phyloP scores from a whole-genome alignment of 2,329 filamentous ascomycete genomes.

The Ophiostoma tasmaniense region DNA sequence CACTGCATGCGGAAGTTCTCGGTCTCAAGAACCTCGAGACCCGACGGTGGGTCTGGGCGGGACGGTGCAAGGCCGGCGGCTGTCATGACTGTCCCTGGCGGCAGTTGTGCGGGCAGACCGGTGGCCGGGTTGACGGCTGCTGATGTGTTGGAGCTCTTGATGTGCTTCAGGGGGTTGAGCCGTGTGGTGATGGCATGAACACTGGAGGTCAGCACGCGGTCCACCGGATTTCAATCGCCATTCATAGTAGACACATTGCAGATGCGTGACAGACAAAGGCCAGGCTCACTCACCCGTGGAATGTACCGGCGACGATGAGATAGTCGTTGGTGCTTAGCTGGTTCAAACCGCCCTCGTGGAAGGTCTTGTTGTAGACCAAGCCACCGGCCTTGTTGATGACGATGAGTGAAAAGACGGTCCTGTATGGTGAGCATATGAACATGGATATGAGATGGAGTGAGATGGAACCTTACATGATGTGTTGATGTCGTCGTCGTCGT shows the following conservation, averaged over 20 bases:
- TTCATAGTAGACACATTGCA: not conserved
- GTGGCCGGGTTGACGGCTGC: not conserved
- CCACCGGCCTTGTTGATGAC: constrained; percentile 98
- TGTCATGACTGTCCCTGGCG: constrained; percentile 19
- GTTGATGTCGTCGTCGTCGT: not conserved
- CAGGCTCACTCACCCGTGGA: constrained; percentile 63
- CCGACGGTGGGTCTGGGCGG: constrained; percentile 59
- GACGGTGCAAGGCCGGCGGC: constrained; percentile 28
- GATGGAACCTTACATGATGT: constrained; percentile 15
- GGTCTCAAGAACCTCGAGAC: constrained; percentile 86
- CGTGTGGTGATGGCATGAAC: constrained; percentile 62
- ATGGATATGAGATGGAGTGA: not conserved
- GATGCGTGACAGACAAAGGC: not conserved
- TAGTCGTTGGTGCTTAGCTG: constrained; percentile 94
- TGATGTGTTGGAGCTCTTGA: constrained; percentile 18
- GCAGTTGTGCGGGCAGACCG: constrained; percentile 1
- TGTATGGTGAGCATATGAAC: constrained; percentile 31
- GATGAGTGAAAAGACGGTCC: constrained; percentile 91
- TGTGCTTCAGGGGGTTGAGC: constrained; percentile 46
- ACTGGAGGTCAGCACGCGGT: constrained; percentile 29
- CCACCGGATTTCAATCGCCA: not conserved
- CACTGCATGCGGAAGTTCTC: constrained; percentile 93
- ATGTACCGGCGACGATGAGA: constrained; percentile 91
- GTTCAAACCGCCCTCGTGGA: constrained; percentile 74
- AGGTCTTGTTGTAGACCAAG: constrained; percentile 90